These are phyloP conservation scores for Nitzschia inconspicua DNA, from an alignment of 108 stramenopile genomes.

Conservation along the genomic window DNA sequence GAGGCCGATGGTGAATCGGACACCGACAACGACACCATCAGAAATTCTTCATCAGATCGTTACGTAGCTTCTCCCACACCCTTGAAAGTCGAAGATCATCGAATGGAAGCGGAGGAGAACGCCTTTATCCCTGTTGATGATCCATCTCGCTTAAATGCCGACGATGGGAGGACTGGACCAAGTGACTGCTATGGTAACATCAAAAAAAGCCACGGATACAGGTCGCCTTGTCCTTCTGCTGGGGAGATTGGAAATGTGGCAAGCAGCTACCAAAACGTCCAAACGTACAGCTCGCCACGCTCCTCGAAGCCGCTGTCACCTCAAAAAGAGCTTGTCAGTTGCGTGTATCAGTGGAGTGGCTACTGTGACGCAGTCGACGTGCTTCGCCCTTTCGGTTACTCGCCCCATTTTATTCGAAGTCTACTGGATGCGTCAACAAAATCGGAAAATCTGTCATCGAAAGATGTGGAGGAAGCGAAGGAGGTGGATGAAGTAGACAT, in stretches of 20 bases:
- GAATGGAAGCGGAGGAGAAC: neutral
- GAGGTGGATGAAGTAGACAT: neutral
- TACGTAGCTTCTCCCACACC: no score
- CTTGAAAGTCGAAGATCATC: neutral
- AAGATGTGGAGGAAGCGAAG: neutral
- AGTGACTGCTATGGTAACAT: slow-evolving; percentile 6
- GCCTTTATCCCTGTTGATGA: slow-evolving; percentile 1
- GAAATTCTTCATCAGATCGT: no score
- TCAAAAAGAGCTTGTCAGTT: slow-evolving; percentile 18
- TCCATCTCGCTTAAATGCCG: slow-evolving; percentile 9
- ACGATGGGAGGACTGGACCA: neutral
- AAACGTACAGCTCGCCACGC: no score
- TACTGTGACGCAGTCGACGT: slow-evolving; percentile 63
- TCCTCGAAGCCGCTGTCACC: no score
- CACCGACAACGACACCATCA: slow-evolving; percentile 5
- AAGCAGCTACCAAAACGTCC: no score
- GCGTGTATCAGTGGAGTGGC: slow-evolving; percentile 61
- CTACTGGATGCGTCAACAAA: neutral
- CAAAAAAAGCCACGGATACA: neutral
- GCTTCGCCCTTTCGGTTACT: slow-evolving; percentile 67
- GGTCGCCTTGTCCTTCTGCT: no score
- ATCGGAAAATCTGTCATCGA: neutral
- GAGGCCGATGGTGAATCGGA: slow-evolving; percentile 26
- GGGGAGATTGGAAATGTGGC: no score
- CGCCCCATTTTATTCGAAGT: slow-evolving; percentile 47